Evolutionary conservation across 352 stramenopile species (phyloP), one percentile per base, ranked within the genome.

Genomic region (Phytophthora boehmeriae): DNA sequence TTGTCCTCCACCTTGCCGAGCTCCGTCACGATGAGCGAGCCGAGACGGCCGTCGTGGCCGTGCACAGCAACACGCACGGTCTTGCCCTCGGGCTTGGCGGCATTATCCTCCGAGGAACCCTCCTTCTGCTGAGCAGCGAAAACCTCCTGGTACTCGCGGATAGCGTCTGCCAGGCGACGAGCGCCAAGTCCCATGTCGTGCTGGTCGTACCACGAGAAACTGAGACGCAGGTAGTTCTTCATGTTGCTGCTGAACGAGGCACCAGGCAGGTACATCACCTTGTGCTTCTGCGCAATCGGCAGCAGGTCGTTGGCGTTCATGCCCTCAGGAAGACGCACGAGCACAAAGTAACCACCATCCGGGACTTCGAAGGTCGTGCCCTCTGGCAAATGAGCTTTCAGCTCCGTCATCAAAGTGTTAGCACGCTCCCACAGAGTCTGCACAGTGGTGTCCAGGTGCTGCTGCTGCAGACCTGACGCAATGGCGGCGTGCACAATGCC

Each of bases 291-390:
- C 9, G 86, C 86, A 49, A 92, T 88, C 1, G 80, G 73, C 58
- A 95, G 64, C 64, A 97, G 52, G 34, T 92, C 80, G 13, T 71
- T 80, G 16, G 86, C 81, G 67, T 93, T 83, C 68, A 93, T 83
- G 63, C 84, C 72, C 32, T 90, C 76, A 0, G 82, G 82, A 49
- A 97, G 69, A 54, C 80, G 79, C 67, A 97, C 86, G 13, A 94
- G 80, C 53, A 97, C 78, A 59, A 97, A 97, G 84, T 96, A 97
- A 38, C 89, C 89, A 16, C 89, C 89, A 55, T 93, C 74, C 1
- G 86, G 86, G 17, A 87, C 68, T 54, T 93, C 84, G 58, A 96
- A 95, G 1, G 83, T 91, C 46, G 68, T 59, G 28, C 74, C 73
- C 14, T 78, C 71, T 3, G 81, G 81, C 46, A 93, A 42, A 36